These are phyloP conservation scores for Odontarrhena argentea DNA, from an alignment of 345 rosid species.

Conservation along the genomic window DNA sequence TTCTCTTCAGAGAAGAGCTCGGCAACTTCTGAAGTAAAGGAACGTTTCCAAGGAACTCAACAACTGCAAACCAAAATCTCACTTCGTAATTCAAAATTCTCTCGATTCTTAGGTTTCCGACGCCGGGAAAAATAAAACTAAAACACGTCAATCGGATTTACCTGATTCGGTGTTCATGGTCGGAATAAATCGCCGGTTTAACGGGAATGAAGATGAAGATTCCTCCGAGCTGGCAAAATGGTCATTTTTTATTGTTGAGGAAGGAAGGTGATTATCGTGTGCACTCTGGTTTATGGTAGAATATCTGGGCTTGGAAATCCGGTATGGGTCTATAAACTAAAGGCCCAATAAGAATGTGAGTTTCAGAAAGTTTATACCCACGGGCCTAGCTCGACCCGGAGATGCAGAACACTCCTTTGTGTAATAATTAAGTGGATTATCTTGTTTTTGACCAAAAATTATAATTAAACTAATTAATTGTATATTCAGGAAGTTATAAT, in stretches of 20 bases:
- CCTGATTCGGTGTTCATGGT: conserved; percentile 57
- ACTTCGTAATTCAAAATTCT: background rate
- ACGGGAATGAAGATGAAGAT: background rate
- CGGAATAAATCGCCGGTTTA: conserved; percentile 10
- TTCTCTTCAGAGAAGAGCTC: conserved; percentile 65
- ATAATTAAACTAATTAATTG: no score
- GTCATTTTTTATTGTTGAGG: background rate
- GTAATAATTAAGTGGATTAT: no score
- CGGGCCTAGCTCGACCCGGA: no score
- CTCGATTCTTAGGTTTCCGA: background rate
- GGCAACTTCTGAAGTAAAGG: conserved; percentile 85
- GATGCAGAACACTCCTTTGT: no score
- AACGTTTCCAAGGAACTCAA: conserved; percentile 78
- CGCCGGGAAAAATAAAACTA: background rate
- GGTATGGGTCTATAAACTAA: no score
- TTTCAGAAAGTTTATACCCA: conserved; percentile 37
- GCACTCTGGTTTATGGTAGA: background rate
- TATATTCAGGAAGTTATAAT: no score
- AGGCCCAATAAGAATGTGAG: conserved; percentile 26
- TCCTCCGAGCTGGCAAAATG: background rate
- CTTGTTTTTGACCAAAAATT: no score
- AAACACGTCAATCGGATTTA: background rate
- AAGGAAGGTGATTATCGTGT: background rate
- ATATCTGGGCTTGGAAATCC: background rate
- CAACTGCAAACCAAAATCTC: conserved; percentile 49